These are phyloP conservation scores for Casuarina equisetifolia DNA, from an alignment of 306 rosid species.

Conservation along the genomic window DNA sequence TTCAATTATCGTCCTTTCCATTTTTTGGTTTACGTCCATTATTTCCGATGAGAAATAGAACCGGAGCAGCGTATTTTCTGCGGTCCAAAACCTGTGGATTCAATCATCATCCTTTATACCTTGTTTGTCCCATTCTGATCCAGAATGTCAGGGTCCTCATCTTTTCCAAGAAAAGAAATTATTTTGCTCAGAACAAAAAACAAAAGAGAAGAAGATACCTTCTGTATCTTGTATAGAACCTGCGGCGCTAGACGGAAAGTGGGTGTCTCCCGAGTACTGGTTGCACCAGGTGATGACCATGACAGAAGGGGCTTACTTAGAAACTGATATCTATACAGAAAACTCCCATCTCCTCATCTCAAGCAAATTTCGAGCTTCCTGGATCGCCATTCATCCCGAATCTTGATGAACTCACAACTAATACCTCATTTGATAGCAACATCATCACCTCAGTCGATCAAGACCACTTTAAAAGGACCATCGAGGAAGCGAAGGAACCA, in stretches of 20 bases:
- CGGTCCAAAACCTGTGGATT: background rate
- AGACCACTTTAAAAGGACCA: too few species aligned
- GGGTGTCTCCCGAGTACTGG: background rate
- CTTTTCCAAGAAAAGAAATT: background rate
- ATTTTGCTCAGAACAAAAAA: background rate
- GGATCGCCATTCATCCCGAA: too few species aligned
- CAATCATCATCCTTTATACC: background rate
- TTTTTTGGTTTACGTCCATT: too few species aligned
- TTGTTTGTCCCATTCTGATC: background rate
- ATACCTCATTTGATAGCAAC: too few species aligned
- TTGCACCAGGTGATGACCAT: background rate
- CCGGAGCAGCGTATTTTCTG: background rate
- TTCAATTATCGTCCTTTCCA: background rate
- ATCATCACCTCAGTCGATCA: too few species aligned
- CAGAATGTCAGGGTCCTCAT: background rate
- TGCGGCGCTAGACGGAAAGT: slow-evolving; percentile 2
- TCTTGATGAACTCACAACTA: too few species aligned
- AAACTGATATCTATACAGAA: too few species aligned
- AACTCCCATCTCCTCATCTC: too few species aligned
- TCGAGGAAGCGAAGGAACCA: too few species aligned
- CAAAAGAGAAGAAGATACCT: too few species aligned
- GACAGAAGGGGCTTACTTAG: too few species aligned
- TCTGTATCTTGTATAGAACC: background rate
- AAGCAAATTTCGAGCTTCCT: too few species aligned
- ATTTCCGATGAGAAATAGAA: background rate